A percentile compares a stretch with the other conserved stretches of the same genome.
Conservation (phyloP, 2,329 filamentous ascomycete species). For the Clonostachys chloroleuca region DNA sequence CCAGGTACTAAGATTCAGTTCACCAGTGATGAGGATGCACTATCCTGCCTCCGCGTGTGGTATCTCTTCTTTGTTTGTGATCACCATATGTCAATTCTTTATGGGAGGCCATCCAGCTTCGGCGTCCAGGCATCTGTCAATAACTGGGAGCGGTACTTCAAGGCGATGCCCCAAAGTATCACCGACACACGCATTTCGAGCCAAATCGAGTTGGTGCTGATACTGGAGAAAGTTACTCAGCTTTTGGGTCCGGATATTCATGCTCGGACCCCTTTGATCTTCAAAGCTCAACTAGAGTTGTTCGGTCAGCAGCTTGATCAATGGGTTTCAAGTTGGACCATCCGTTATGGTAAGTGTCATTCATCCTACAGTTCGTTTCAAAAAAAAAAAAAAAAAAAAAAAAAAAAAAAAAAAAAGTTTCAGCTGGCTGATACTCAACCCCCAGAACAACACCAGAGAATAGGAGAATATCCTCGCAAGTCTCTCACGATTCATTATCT, state of each 20-base stretch:
- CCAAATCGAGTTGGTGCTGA: conserved; percentile 52
- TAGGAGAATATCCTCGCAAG: conserved; percentile 31
- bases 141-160: conserved; percentile 47
- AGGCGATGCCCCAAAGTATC: too few relatives aligned
- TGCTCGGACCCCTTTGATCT: conserved; percentile 27
- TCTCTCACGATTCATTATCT: conserved; percentile 32
- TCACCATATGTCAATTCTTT: conserved; percentile 56
- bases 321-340: conserved; percentile 25
- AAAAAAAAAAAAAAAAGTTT: too few relatives aligned
- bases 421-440: conserved; percentile 3
- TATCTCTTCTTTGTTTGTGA: conserved; percentile 58
- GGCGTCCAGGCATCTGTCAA: conserved; percentile 53
- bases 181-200: conserved; percentile 41
- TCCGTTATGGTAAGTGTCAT: too few relatives aligned
- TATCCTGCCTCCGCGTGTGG: conserved; percentile 54
- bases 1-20: too few relatives aligned
- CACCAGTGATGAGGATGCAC: conserved; percentile 29
- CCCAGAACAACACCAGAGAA: conserved; percentile 28
- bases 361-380: too few relatives aligned
- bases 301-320: conserved; percentile 24
- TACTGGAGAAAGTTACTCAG: conserved; percentile 47
- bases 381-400: rapidly evolving
- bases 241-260: conserved; percentile 39
- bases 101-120: conserved; percentile 52
- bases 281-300: conserved; percentile 37